phyloP scores from a whole-genome alignment of 345 rosid genomes.

The Eucalyptus caleyi region DNA sequence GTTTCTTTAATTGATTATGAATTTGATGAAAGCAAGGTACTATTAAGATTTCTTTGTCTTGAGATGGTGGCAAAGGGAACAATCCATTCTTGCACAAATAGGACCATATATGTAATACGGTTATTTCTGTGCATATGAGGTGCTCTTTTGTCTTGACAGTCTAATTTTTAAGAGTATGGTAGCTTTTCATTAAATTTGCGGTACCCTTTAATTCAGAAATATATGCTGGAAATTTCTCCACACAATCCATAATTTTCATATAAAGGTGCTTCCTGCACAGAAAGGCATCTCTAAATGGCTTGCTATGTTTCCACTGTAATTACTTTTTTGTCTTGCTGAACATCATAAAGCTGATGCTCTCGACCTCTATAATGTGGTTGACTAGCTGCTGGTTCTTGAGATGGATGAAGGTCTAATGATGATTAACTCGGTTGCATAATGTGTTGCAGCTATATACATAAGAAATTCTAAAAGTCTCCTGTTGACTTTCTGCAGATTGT shows the following conservation, averaged over 20 bases:
- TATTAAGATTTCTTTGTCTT: background rate
- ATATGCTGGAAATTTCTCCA: background rate
- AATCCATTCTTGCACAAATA: background rate
- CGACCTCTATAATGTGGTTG: background rate
- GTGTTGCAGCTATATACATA: background rate
- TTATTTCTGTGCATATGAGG: background rate
- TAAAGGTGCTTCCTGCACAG: background rate
- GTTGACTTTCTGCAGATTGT: constrained; percentile 40
- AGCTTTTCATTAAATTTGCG: background rate
- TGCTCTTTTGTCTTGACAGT: background rate
- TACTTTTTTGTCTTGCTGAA: background rate
- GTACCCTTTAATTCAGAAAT: background rate
- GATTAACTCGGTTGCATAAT: background rate
- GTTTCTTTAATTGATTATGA: constrained; percentile 64
- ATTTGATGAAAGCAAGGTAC: constrained; percentile 97
- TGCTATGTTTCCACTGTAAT: background rate
- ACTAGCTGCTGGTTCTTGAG: background rate
- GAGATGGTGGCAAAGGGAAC: background rate
- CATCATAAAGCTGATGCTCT: background rate
- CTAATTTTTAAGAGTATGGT: background rate
- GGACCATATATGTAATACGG: background rate
- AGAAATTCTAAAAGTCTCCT: background rate
- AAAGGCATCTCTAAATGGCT: background rate
- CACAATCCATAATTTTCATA: background rate
- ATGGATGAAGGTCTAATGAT: background rate